phyloP scores from a whole-genome alignment of 192 early-diverging fungal species.

The Podila horticola region DNA sequence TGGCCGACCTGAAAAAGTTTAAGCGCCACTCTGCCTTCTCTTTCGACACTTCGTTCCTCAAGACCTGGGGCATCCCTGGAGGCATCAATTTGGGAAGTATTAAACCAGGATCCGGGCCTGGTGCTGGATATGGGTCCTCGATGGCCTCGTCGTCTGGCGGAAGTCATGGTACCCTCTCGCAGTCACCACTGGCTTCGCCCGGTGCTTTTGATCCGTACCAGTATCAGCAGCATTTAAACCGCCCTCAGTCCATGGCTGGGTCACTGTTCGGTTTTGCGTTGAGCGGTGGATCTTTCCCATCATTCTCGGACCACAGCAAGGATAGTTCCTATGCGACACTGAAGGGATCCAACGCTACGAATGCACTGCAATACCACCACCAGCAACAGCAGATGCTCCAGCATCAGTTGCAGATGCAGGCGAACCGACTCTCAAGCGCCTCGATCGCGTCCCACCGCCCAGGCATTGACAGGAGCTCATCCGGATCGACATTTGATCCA shows the following conservation, averaged over 20 bases:
- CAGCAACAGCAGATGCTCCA: conserved; percentile 38
- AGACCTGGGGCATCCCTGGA: conserved; percentile 43
- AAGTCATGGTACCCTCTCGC: neutral
- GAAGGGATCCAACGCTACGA: conserved; percentile 26
- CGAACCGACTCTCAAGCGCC: conserved; percentile 15
- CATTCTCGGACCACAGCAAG: conserved; percentile 32
- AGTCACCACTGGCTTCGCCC: conserved; percentile 29
- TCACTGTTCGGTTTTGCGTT: conserved; percentile 36
- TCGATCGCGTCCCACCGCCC: conserved; percentile 2
- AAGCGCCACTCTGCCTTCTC: conserved; percentile 48
- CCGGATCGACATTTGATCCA: conserved; percentile 37
- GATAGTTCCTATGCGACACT: conserved; percentile 42
- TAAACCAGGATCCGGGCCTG: conserved; percentile 3
- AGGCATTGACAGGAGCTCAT: conserved; percentile 13
- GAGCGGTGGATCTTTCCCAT: conserved; percentile 29
- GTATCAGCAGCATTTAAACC: conserved; percentile 36
- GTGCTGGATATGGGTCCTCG: conserved; percentile 8
- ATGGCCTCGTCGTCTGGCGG: neutral
- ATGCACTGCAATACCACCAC: conserved; percentile 37
- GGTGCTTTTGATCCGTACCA: conserved; percentile 41
- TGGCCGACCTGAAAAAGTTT: conserved; percentile 48
- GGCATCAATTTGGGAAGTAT: conserved; percentile 39
- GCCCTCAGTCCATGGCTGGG: conserved; percentile 48
- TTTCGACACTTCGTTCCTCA: conserved; percentile 48
- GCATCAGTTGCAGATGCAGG: conserved; percentile 22